These are phyloP conservation scores for Tylopilus rubrobrunneus DNA, from an alignment of 768 basidiomycete genomes.

Conservation along the genomic window DNA sequence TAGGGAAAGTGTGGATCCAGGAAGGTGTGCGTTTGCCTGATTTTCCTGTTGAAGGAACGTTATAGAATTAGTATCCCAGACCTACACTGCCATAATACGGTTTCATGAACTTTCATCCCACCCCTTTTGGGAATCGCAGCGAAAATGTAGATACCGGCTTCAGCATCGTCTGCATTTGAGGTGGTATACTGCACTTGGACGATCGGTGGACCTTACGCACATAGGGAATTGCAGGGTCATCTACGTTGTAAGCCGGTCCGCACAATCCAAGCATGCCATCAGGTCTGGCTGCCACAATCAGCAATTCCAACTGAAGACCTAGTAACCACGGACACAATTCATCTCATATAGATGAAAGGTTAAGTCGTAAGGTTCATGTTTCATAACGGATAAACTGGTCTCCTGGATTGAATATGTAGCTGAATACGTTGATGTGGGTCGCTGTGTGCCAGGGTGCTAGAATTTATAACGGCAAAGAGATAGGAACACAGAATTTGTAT, in stretches of 20 bases:
- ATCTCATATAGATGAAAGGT: neutral
- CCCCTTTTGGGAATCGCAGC: neutral
- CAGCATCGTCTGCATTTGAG: neutral
- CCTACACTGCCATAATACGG: neutral
- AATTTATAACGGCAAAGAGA: neutral
- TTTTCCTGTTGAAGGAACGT: neutral
- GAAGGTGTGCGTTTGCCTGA: neutral
- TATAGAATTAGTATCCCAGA: neutral
- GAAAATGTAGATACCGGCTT: neutral
- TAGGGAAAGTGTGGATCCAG: neutral
- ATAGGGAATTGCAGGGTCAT: too few species aligned
- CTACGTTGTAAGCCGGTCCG: neutral
- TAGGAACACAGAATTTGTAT: neutral
- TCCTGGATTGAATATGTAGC: neutral
- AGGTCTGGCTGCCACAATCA: neutral
- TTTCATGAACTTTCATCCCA: too few species aligned
- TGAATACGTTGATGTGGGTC: neutral
- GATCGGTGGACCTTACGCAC: neutral
- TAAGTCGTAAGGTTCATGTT: neutral
- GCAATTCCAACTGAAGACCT: neutral
- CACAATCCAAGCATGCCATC: constrained; percentile 10
- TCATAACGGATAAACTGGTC: neutral
- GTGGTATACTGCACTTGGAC: neutral
- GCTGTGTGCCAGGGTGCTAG: neutral
- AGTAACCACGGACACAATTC: neutral